phyloP scores from a whole-genome alignment of 148 eudicot genomes.

The Chenopodium berlandieri region DNA sequence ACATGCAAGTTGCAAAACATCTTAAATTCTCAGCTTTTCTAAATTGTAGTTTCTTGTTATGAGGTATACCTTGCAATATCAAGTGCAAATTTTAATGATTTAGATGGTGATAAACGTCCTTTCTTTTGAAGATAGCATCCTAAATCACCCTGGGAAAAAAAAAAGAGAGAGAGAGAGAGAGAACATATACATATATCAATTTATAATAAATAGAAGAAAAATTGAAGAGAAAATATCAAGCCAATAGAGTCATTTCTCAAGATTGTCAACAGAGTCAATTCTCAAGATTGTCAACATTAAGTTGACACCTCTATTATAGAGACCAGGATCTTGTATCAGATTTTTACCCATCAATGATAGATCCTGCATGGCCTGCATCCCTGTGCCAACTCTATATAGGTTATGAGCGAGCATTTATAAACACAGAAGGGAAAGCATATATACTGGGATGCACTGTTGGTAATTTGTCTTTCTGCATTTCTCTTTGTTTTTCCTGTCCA shows the following conservation, averaged over 20 bases:
- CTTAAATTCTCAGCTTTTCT: neutral
- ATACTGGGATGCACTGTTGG: neutral
- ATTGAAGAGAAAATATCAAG: neutral
- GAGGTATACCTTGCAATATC: conserved; percentile 82
- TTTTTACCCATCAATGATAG: neutral
- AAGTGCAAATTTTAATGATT: conserved; percentile 83
- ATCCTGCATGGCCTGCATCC: neutral
- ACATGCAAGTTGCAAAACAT: neutral
- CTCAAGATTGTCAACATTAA: neutral
- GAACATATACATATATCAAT: neutral
- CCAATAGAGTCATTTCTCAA: neutral
- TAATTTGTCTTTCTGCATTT: no score
- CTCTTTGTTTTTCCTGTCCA: no score
- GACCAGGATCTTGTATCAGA: neutral
- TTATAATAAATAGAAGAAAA: neutral
- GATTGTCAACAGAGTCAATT: neutral
- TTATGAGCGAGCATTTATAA: no score
- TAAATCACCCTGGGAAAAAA: conserved; percentile 74
- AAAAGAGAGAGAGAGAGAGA: conserved; percentile 11
- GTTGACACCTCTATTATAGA: neutral
- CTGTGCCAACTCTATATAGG: neutral
- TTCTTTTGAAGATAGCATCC: conserved; percentile 82
- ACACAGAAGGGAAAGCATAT: neutral
- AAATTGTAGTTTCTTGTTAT: neutral
- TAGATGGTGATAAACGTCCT: conserved; percentile 78